Base-by-base conservation (phyloP, 164 flowering plant genomes). In the Magnolia officinalis region DNA sequence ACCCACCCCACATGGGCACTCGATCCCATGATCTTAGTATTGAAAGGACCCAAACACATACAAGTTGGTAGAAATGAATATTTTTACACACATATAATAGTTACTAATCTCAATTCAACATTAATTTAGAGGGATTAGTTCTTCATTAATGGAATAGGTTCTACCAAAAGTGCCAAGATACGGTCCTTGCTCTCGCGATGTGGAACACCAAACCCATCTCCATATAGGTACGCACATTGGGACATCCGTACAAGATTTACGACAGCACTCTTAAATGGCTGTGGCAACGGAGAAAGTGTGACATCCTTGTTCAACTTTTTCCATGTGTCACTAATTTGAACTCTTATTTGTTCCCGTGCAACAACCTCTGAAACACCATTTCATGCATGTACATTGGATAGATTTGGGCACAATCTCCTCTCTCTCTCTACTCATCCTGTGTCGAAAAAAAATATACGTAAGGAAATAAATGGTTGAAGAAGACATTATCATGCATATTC, bases 201-300 rank as follows among this genome's bases (percentile, higher is more conserved):
- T 19, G 67, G 68, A 67, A 9, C 61, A 8, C 76, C 74, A 67
- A 76, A 71, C 7, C 78, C 82, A 64, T 82, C 82, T 52, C 80
- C 84, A 51, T 79, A 8, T 21, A 70, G 71, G 72, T 82, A 82
- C 7, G 67, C 29, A 70, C 75, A 63, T 7, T 55, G 77, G 4
- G 74, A 9, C 21, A 65, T 68, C 16, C 82, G 59, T 51, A 23
- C 72, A 55, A 76, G 65, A 23, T 74, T 67, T 1, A 70, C 24
- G 0, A 37, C 67, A 18, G 24, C 67, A 64, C 21, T 20, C 5
- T 3, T 24, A 2, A 64, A 64, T n/a, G 29, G 67, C n/a, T 64
- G 67, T 2, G 21, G 67, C n/a, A n/a, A 20, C 4, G 23, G 23
- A 20, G 23, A 20, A 19, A 19, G 51, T 8, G 31, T 4, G 37